A percentile compares a stretch with the other conserved stretches of the same genome.
Evolutionary conservation across 352 stramenopile genomes (phyloP).

Genomic region (Phytophthora tubulina): DNA sequence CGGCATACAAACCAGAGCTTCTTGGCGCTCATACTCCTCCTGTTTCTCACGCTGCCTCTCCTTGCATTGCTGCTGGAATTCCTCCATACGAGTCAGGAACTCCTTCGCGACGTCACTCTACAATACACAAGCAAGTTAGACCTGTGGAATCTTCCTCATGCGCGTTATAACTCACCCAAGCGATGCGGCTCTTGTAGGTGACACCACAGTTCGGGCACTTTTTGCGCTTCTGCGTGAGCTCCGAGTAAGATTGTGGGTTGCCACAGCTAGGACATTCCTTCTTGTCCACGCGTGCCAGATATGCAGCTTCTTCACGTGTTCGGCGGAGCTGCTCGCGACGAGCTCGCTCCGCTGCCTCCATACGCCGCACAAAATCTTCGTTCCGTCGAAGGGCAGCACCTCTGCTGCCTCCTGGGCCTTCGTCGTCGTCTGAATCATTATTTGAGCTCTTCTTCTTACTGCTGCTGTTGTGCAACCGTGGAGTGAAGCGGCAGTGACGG

Average conservation of each 20-base stretch:
- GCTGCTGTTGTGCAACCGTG: slow-evolving; percentile 42
- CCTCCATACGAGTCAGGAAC: slow-evolving; percentile 69
- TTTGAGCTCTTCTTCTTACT: slow-evolving; percentile 23
- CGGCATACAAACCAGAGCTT: slow-evolving; percentile 19
- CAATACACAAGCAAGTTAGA: slow-evolving; percentile 10
- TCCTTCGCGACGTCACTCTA: slow-evolving; percentile 69
- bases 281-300: slow-evolving; percentile 73
- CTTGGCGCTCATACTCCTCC: slow-evolving; percentile 24
- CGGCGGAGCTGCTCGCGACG: slow-evolving; percentile 65
- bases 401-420: slow-evolving; percentile 34
- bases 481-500: slow-evolving; percentile 66
- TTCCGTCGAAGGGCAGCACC: slow-evolving; percentile 31
- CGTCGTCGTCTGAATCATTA: slow-evolving; percentile 61
- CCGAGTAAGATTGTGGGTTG: slow-evolving; percentile 78
- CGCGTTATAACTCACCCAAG: slow-evolving; percentile 56
- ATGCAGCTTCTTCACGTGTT: slow-evolving; percentile 65
- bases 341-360: slow-evolving; percentile 75
- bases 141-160: no score
- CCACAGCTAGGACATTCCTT: slow-evolving; percentile 82
- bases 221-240: slow-evolving; percentile 83
- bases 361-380: slow-evolving; percentile 77
- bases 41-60: slow-evolving; percentile 25
- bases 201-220: slow-evolving; percentile 83
- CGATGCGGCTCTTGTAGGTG: slow-evolving; percentile 70
- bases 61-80: slow-evolving; percentile 40